Percentiles rank a stretch among this genome's conserved stretches.
Conservation (phyloP, 306 rosid genomes). For the Glycine latifolia region DNA sequence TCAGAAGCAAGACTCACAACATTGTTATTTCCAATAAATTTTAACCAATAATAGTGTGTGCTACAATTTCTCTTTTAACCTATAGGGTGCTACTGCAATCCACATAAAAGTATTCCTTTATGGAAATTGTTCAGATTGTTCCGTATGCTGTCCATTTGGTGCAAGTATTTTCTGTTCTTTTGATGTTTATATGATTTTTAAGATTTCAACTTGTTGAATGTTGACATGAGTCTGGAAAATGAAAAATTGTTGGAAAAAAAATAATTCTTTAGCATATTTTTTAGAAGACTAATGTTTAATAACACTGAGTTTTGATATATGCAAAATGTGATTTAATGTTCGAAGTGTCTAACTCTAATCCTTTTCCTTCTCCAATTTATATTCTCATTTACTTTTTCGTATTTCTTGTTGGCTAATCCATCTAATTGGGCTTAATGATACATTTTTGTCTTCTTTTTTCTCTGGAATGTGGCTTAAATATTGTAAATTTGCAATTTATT, state of each 20-base stretch:
- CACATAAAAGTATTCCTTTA: slow-evolving; percentile 18
- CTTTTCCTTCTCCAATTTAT: background rate
- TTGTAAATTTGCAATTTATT: slow-evolving; percentile 13
- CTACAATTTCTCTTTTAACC: background rate
- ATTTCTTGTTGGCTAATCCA: slow-evolving; percentile 4
- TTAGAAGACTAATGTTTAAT: background rate
- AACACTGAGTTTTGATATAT: slow-evolving; percentile 10
- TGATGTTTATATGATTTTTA: background rate
- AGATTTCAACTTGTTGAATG: slow-evolving; percentile 14
- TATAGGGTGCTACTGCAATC: slow-evolving; percentile 16
- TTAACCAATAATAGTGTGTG: background rate
- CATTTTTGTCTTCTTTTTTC: background rate
- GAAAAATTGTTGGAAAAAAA: slow-evolving; percentile 7
- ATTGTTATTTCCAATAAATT: background rate
- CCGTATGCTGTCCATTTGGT: slow-evolving; percentile 11
- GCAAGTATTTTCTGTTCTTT: background rate
- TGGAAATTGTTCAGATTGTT: background rate
- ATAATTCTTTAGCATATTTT: background rate
- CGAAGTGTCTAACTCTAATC: background rate
- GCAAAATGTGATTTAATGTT: slow-evolving; percentile 16
- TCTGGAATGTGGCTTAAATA: background rate
- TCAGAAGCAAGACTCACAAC: background rate
- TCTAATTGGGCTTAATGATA: slow-evolving; percentile 24
- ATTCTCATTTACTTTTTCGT: background rate
- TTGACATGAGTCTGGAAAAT: slow-evolving; percentile 6